Evolutionary conservation across 78 protist species (phyloP).

Genomic region (Dictyostelium firmibasis): DNA sequence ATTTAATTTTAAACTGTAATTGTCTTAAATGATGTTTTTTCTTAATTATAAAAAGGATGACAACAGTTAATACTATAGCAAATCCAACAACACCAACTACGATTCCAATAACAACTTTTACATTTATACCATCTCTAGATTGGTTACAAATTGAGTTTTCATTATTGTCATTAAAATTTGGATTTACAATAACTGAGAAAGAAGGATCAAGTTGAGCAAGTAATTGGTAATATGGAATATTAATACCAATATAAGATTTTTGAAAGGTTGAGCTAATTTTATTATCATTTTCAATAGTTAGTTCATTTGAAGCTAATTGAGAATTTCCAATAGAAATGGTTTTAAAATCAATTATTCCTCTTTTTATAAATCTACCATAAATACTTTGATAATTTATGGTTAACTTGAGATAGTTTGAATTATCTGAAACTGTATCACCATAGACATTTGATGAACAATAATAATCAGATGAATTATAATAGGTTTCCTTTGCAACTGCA

Average conservation of each 20-base stretch:
- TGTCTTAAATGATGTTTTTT: neutral
- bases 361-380: neutral
- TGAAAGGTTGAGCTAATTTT: neutral
- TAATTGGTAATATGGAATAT: neutral
- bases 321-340: neutral
- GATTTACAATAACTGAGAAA: neutral
- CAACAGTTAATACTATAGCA: neutral
- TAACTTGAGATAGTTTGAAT: neutral
- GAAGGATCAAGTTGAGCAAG: neutral
- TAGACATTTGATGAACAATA: neutral
- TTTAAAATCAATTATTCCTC: neutral
- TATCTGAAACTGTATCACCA: neutral
- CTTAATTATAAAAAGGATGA: neutral
- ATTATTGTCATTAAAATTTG: neutral
- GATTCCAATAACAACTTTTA: neutral
- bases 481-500: neutral
- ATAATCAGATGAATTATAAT: neutral
- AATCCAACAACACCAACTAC: neutral
- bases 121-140: neutral
- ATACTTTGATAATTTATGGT: neutral
- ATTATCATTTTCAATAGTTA: neutral
- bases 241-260: neutral
- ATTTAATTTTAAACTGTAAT: no score
- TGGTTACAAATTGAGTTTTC: neutral
- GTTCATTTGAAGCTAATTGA: neutral